Conservation (phyloP, 1,139 yeast species). For the Saccharomyces hybrid region DNA sequence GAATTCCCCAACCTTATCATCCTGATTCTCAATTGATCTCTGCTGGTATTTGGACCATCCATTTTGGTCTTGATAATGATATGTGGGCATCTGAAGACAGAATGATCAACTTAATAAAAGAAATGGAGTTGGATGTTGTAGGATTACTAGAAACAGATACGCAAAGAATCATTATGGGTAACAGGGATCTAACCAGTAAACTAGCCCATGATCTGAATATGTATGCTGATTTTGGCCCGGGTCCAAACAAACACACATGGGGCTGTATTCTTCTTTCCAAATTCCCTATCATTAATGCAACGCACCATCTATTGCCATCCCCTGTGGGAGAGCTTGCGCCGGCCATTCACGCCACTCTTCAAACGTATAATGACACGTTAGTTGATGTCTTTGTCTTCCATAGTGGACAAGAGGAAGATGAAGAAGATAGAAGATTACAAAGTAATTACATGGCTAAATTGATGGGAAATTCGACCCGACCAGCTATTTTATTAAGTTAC, state of each 20-base stretch:
- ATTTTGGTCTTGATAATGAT: slow-evolving; percentile 92
- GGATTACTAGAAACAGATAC: slow-evolving; percentile 91
- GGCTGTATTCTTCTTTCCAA: slow-evolving; percentile 88
- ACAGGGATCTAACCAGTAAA: slow-evolving; percentile 85
- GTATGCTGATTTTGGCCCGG: slow-evolving; percentile 96
- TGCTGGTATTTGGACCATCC: slow-evolving; percentile 97
- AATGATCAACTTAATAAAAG: slow-evolving; percentile 74
- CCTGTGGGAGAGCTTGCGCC: slow-evolving; percentile 98
- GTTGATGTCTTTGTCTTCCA: slow-evolving; percentile 96
- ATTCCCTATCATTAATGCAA: slow-evolving; percentile 83
- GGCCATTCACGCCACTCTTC: slow-evolving; percentile 91
- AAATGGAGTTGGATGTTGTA: slow-evolving; percentile 81
- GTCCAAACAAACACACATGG: slow-evolving; percentile 97
- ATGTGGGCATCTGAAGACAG: slow-evolving; percentile 96
- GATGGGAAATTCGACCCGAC: slow-evolving; percentile 73
- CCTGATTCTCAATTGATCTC: slow-evolving; percentile 70
- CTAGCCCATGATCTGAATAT: slow-evolving; percentile 88
- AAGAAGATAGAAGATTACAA: slow-evolving; percentile 84
- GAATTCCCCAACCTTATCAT: slow-evolving; percentile 65
- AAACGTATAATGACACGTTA: slow-evolving; percentile 66
- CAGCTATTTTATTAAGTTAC: slow-evolving; percentile 77
- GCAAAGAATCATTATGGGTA: slow-evolving; percentile 88
- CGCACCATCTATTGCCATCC: slow-evolving; percentile 86
- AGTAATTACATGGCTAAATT: slow-evolving; percentile 66
- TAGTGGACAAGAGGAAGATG: slow-evolving; percentile 96